A percentile compares a stretch with the other conserved stretches of the same genome.
phyloP scores from a whole-genome alignment of 1,284 basidiomycete genomes.

The Psilocybe mexicana region DNA sequence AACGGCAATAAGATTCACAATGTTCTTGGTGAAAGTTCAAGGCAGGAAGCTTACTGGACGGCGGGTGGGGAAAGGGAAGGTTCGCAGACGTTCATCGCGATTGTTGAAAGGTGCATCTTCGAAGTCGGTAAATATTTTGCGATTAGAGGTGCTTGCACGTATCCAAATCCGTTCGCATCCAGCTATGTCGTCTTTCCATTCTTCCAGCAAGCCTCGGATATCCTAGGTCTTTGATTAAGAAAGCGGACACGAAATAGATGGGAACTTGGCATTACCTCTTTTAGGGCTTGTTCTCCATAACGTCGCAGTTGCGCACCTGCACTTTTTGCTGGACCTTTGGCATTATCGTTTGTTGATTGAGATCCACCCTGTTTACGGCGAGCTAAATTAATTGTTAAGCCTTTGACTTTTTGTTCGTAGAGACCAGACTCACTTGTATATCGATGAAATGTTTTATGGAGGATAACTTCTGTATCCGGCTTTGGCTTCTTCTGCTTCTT shows the following conservation, averaged over 20 bases:
- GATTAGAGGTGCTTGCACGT: constrained; percentile 82
- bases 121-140: constrained; percentile 87
- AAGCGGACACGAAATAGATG: background rate
- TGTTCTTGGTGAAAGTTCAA: background rate
- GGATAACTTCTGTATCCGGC: constrained; percentile 76
- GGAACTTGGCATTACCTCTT: constrained; percentile 62
- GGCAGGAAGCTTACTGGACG: constrained; percentile 66
- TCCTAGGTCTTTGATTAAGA: constrained; percentile 52
- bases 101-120: constrained; percentile 54
- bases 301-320: constrained; percentile 94
- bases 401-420: constrained; percentile 1
- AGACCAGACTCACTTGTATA: constrained; percentile 80
- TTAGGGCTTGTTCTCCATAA: constrained; percentile 92
- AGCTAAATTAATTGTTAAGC: constrained; percentile 50
- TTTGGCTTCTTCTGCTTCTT: constrained; percentile 46
- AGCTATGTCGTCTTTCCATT: constrained; percentile 85
- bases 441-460: constrained; percentile 97
- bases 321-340: constrained; percentile 91
- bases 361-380: constrained; percentile 97
- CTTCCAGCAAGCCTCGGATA: constrained; percentile 76
- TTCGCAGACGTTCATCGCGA: constrained; percentile 79
- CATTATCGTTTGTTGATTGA: constrained; percentile 90
- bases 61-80: constrained; percentile 92
- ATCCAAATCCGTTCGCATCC: constrained; percentile 88
- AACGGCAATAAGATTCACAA: constrained; percentile 1